These are phyloP conservation scores for Akanthomyces lecanii DNA, from an alignment of 2,329 filamentous ascomycete genomes.

Conservation along the genomic window DNA sequence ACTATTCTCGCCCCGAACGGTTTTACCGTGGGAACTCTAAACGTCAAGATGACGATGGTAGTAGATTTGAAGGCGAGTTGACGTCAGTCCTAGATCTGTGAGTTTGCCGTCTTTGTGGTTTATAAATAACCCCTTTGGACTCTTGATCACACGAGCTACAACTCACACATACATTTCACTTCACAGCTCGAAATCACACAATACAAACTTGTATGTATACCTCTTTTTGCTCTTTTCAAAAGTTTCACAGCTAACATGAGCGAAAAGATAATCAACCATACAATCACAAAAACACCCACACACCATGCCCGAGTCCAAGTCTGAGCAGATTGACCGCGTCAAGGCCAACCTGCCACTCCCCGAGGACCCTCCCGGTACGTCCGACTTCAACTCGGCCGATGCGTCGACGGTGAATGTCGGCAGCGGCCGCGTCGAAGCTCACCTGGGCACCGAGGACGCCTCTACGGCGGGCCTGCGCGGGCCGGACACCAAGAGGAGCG, in stretches of 20 bases:
- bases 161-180: neutral
- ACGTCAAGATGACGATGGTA: neutral
- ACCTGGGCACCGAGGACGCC: slow-evolving; percentile 47
- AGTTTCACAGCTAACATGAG: too few species aligned
- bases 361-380: slow-evolving; percentile 69
- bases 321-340: slow-evolving; percentile 61
- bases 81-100: neutral
- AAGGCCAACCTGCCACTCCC: slow-evolving; percentile 74
- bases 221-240: neutral
- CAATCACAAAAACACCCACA: neutral
- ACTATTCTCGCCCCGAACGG: neutral
- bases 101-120: too few species aligned
- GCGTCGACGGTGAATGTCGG: slow-evolving; percentile 65
- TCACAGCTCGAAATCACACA: neutral
- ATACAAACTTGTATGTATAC: neutral
- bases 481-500: slow-evolving; percentile 52
- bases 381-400: slow-evolving; percentile 74
- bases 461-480: slow-evolving; percentile 52
- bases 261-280: neutral
- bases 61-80: too few species aligned
- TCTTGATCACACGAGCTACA: neutral
- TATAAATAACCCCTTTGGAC: neutral
- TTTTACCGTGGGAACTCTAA: neutral
- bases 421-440: slow-evolving; percentile 52
- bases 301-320: slow-evolving; percentile 49